Evolutionary conservation across 2,329 filamentous ascomycete species (phyloP).

Genomic region (Herpotrichia juniperi): DNA sequence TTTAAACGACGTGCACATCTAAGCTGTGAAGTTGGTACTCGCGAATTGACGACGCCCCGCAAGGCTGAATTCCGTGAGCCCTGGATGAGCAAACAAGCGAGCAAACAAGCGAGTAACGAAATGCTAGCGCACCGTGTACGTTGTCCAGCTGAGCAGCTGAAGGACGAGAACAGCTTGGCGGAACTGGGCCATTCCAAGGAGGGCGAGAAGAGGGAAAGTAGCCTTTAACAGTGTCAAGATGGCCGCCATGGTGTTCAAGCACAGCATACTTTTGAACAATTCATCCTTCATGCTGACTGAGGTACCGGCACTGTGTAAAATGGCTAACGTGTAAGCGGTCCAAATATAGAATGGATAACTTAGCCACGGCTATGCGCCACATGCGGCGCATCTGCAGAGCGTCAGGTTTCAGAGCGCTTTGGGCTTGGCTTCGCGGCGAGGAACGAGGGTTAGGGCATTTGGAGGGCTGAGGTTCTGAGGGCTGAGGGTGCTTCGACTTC

Average conservation of each 20-base stretch:
- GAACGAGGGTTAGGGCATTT: not conserved
- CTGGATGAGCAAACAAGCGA: too few relatives aligned
- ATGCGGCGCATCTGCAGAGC: constrained; percentile 1
- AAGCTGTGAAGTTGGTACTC: too few relatives aligned
- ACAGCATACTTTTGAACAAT: too few relatives aligned
- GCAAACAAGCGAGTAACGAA: too few relatives aligned
- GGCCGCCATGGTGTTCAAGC: too few relatives aligned
- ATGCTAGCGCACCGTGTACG: not conserved
- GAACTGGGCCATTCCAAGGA: not conserved
- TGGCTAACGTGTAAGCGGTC: not conserved
- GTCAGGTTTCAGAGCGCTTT: not conserved
- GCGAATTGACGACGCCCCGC: too few relatives aligned
- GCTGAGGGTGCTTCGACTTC: not conserved
- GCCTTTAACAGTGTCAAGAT: not conserved
- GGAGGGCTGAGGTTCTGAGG: not conserved
- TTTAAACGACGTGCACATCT: too few relatives aligned
- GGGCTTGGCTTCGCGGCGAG: not conserved
- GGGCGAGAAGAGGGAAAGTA: not conserved
- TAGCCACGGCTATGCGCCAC: not conserved
- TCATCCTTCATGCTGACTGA: too few relatives aligned
- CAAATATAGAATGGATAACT: not conserved
- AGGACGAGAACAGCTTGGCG: not conserved
- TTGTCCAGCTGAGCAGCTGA: not conserved
- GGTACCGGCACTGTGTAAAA: too few relatives aligned
- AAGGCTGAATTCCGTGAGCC: too few relatives aligned